Evolutionary conservation across 306 rosid genomes (phyloP).

Genomic region (Begonia masoniana): DNA sequence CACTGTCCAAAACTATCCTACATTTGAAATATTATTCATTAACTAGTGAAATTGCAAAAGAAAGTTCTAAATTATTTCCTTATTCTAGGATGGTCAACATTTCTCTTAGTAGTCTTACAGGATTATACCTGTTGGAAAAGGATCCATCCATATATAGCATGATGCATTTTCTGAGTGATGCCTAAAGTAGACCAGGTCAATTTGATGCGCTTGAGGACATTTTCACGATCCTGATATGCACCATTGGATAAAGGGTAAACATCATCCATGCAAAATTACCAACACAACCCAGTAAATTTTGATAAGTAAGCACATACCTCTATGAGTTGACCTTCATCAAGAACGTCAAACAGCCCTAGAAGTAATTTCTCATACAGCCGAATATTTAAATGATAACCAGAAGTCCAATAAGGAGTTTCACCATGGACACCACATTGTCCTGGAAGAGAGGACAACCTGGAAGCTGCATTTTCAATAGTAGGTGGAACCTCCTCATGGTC

Average conservation of each 20-base stretch:
- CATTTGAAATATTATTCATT: no score
- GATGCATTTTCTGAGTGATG: conserved; percentile 36
- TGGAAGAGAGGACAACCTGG: conserved; percentile 29
- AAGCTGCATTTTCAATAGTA: conserved; percentile 21
- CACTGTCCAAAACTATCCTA: no score
- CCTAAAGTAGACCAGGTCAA: conserved; percentile 41
- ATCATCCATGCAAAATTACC: conserved; percentile 7
- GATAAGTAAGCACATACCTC: conserved; percentile 17
- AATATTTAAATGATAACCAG: conserved; percentile 37
- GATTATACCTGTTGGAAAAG: conserved; percentile 42
- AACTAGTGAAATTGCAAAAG: no score
- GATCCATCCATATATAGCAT: conserved; percentile 36
- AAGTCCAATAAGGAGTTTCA: conserved; percentile 35
- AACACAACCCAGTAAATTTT: not conserved
- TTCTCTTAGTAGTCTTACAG: not conserved
- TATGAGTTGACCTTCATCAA: conserved; percentile 37
- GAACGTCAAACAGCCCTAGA: conserved; percentile 29
- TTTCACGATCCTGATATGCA: conserved; percentile 32
- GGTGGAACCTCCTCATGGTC: conserved; percentile 30
- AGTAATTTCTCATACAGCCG: conserved; percentile 41
- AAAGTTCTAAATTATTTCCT: no score
- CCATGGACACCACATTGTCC: conserved; percentile 19
- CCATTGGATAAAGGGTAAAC: conserved; percentile 4
- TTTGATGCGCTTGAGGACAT: conserved; percentile 21
- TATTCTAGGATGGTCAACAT: no score